Base-by-base conservation (phyloP, 2,329 filamentous ascomycete genomes). In the Fusarium sp. region DNA sequence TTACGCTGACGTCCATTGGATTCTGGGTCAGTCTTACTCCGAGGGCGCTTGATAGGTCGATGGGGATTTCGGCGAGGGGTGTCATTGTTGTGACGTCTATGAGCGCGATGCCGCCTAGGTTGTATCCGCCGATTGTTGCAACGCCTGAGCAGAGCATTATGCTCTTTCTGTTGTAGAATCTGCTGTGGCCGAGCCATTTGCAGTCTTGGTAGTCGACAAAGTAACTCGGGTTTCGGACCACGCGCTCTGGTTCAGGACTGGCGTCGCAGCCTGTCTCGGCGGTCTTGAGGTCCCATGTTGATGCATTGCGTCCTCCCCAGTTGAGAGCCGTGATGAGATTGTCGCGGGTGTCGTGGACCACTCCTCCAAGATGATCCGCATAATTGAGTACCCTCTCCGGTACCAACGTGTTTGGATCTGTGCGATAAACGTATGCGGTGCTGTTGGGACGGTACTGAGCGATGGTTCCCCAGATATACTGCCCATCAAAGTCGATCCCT, bases 181-280 rank as follows among this genome's bases (percentile, higher is more conserved):
- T 68, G 16, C 82, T 81, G 71, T 82, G 82, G 5, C 86, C 86
- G 1, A 88, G 79, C 76, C 84, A 87, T 73, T 88, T 88, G 79
- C 86, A 88, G 80, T 88, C 86, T 76, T 88, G 86, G 73, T 87
- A 87, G 68, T 87, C 86, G 64, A 85, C 76, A 75, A 83, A 87
- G 72, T 85, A 82, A 38, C 79, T 83, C 0, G 85, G 85, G 59
- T 87, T 87, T 6, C 70, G 73, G 1, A 78, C 71, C 0, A 75
- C 67, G 2, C 22, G 63, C 1, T 68, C 50, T 2, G 80, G 76
- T 2, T 67, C 63, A 5, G 76, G 72, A 0, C 57, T 64, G 16
- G 66, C 71, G 8, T 67, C 70, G 37, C 78, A 75, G 8, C 70
- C 77, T 10, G 72, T 70, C 34, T 67, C 58, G 18, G 37, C 31